phyloP scores from a whole-genome alignment of 2,329 filamentous ascomycete genomes.

The Talaromyces rugulosus region DNA sequence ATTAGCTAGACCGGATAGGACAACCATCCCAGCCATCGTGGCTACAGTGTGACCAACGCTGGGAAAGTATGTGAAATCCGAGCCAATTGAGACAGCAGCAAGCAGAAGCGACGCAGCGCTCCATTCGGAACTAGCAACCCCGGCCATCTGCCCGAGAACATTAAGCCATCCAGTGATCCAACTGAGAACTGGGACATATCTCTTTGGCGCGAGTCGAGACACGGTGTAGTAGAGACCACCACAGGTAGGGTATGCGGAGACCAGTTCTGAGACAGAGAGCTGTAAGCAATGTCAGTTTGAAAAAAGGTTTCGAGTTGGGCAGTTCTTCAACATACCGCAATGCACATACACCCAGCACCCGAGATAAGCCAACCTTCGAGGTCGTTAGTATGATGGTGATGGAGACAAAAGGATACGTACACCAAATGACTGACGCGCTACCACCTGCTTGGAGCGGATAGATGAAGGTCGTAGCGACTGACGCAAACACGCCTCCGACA shows the following conservation, averaged over 20 bases:
- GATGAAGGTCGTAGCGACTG: neutral
- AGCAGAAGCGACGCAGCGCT: neutral
- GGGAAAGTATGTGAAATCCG: neutral
- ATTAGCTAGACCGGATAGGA: neutral
- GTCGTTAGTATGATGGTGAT: neutral
- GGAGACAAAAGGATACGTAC: neutral
- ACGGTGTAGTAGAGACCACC: neutral
- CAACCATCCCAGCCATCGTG: neutral
- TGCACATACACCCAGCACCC: neutral
- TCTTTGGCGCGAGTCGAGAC: neutral
- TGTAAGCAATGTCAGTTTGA: neutral
- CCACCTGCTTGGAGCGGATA: neutral
- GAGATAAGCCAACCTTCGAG: neutral
- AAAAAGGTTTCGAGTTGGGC: too few species aligned
- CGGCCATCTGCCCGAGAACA: neutral
- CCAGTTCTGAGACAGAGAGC: neutral
- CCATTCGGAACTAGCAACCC: neutral
- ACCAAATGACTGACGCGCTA: neutral
- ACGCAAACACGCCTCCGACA: neutral
- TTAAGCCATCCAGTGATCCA: constrained; percentile 1
- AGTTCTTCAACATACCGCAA: neutral
- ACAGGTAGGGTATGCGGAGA: neutral
- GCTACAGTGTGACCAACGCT: neutral
- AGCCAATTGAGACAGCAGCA: neutral
- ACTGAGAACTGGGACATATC: neutral